phyloP scores from a whole-genome alignment of 352 stramenopile genomes.

The Phytophthora meadii region DNA sequence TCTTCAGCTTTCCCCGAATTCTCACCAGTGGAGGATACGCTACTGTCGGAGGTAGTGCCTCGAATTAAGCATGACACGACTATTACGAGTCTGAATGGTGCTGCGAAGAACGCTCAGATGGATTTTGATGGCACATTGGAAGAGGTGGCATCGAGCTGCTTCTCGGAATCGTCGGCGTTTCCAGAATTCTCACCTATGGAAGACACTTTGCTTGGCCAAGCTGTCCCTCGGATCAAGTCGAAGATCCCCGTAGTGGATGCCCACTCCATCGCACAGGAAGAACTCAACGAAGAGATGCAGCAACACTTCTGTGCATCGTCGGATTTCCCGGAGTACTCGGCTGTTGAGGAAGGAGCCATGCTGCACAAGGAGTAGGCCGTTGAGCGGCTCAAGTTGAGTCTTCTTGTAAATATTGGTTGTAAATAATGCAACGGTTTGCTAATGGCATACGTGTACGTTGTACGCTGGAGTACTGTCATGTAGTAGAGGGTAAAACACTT shows the following conservation, averaged over 20 bases:
- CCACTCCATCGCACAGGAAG: conserved; percentile 33
- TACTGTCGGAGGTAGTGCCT: conserved; percentile 38
- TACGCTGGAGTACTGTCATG: too few species aligned
- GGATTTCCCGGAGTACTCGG: conserved; percentile 59
- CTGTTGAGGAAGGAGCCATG: conserved; percentile 52
- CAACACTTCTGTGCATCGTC: conserved; percentile 53
- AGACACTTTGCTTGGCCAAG: conserved; percentile 49
- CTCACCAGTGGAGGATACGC: not conserved
- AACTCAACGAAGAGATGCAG: conserved; percentile 45
- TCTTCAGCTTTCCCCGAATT: too few species aligned
- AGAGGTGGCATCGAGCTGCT: conserved; percentile 32
- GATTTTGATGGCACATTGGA: conserved; percentile 47
- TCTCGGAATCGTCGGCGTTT: conserved; percentile 32
- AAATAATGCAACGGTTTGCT: too few species aligned
- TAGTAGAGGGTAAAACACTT: too few species aligned
- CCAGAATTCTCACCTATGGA: conserved; percentile 11
- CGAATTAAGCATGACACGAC: conserved; percentile 5
- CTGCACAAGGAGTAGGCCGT: conserved; percentile 29
- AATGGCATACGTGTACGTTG: too few species aligned
- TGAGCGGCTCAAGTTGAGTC: too few species aligned
- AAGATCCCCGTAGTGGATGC: conserved; percentile 8
- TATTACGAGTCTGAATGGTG: conserved; percentile 26
- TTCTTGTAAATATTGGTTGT: too few species aligned
- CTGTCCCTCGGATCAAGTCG: conserved; percentile 21
- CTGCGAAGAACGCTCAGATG: conserved; percentile 29